These are phyloP conservation scores for Ottelia alismoides DNA, from an alignment of 106 monocot genomes.

Conservation along the genomic window DNA sequence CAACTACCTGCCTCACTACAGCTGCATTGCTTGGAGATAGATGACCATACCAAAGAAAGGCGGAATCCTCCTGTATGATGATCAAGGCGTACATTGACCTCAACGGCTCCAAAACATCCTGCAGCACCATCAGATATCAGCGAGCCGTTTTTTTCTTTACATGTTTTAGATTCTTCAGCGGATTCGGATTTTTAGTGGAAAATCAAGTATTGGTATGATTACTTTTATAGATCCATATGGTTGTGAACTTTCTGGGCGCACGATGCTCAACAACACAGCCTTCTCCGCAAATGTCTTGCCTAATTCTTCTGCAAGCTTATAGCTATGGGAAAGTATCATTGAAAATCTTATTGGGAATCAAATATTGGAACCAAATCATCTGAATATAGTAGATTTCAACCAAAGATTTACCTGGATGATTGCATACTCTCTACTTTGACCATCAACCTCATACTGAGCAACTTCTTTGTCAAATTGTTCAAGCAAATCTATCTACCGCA, in stretches of 20 bases:
- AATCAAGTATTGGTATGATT: background rate
- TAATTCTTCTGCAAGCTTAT: conserved; percentile 73
- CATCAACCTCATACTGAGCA: conserved; percentile 38
- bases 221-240: conserved; percentile 58
- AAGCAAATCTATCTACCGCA: conserved; percentile 71
- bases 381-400: background rate
- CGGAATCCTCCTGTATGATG: conserved; percentile 66
- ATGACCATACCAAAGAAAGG: conserved; percentile 73
- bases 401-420: conserved; percentile 45
- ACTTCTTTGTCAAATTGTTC: conserved; percentile 53
- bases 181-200: background rate
- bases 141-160: background rate
- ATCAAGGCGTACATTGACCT: conserved; percentile 71
- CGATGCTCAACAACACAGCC: conserved; percentile 35
- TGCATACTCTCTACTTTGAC: conserved; percentile 63
- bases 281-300: conserved; percentile 79
- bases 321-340: conserved; percentile 64
- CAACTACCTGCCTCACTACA: conserved; percentile 60
- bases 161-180: no score
- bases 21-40: conserved; percentile 48
- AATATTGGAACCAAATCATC: background rate
- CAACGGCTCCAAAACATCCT: conserved; percentile 60
- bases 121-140: conserved; percentile 4
- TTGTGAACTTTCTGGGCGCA: conserved; percentile 29
- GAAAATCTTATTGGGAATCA: no score